Evolutionary conservation across 179 eudicot species (phyloP), one percentile per base, ranked within the genome.

Genomic region (Monotropa hypopitys): DNA sequence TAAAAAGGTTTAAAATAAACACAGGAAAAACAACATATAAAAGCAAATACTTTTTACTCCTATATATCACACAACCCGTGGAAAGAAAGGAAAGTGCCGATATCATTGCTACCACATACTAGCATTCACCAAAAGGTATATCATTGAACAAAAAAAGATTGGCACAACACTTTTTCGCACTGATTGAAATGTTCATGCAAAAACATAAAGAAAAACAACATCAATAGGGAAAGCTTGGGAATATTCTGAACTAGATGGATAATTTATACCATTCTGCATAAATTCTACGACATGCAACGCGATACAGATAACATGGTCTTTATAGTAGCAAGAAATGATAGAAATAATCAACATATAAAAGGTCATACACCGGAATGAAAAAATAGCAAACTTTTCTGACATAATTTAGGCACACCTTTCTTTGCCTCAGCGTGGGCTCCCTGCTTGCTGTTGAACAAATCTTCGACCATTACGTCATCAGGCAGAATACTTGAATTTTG

Each of bases 361-460:
- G 45, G 32, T 46, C 57, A 28, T 62, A 6, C 26, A 30, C 46
- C n/a, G 28, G 59, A 43, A 77, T 28, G 3, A 11, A 77, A 47
- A 75, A 20, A 13, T 53, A 4, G 59, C 42, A 15, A 69, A 28
- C 38, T 43, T 45, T 32, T 46, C 46, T 30, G 76, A 79, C 32
- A 79, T 28, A 74, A 57, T 35, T 73, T 10, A 63, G 28, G 43
- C 84, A 69, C 84, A 89, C 97, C 97, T 87, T 73, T 81, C 59
- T 57, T 77, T 43, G 40, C 86, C 75, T 76, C 59, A 9, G 86
- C 72, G 70, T 79, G 73, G 54, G 78, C 81, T 72, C 54, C 72
- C 68, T 12, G 67, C 74, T 78, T 40, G 49, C 72, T 72, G 59
- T 77, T 76, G 38, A 61, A 59, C 70, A 72, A 51, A 82, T 79